Conservation (phyloP, 306 rosid species). For the Malus domestica region ASM211411v1 NC_041804.1:7565001-7565500, state of each 20-base stretch:
- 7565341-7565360: background rate
- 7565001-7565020: constrained; percentile 5
- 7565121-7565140: background rate
- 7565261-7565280: background rate
- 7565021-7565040: background rate
- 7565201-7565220: constrained; percentile 20
- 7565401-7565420: background rate
- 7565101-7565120: constrained; percentile 55
- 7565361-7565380: background rate
- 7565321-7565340: background rate
- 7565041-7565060: constrained; percentile 25
- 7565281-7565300: background rate
- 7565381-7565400: too few relatives aligned
- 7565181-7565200: background rate
- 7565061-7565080: constrained; percentile 37
- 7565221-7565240: background rate
- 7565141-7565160: background rate
- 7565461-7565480: background rate
- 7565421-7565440: background rate
- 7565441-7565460: background rate
- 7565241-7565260: background rate
- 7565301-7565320: background rate
- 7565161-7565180: constrained; percentile 16
- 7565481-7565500: constrained; percentile 16
- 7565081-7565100: constrained; percentile 56